Evolutionary conservation across 2,329 filamentous ascomycete genomes (phyloP).

Genomic region (Fusarium denticulatum): DNA sequence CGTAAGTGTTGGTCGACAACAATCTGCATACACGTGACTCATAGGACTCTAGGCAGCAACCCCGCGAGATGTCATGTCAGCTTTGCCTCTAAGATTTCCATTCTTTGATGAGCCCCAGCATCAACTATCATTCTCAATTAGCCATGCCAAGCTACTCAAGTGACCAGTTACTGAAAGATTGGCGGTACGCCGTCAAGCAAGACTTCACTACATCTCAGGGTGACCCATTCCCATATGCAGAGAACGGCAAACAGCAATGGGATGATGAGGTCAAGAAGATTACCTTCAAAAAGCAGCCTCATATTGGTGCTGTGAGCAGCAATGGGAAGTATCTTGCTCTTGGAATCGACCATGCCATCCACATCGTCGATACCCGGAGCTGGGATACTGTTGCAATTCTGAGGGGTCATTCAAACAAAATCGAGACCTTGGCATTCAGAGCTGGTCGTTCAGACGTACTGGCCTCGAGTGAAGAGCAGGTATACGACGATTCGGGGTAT

Average conservation of each 20-base stretch:
- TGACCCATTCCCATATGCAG: constrained; percentile 4
- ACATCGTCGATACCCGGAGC: constrained; percentile 6
- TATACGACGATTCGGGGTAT: not conserved
- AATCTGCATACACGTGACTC: not conserved
- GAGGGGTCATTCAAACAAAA: constrained; percentile 3
- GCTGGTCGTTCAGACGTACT: not conserved
- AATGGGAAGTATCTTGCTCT: constrained; percentile 2
- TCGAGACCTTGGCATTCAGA: constrained; percentile 3
- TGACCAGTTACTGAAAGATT: constrained; percentile 9
- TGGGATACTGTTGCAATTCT: constrained; percentile 5
- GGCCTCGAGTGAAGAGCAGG: not conserved
- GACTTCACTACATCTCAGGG: constrained; percentile 11
- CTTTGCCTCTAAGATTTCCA: not conserved
- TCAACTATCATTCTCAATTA: too few relatives aligned
- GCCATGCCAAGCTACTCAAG: constrained; percentile 12
- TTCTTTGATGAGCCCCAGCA: too few relatives aligned
- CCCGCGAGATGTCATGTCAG: not conserved
- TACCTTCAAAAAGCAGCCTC: not conserved
- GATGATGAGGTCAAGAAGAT: constrained; percentile 5
- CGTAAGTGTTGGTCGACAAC: not conserved
- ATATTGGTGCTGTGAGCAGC: not conserved
- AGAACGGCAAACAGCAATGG: constrained; percentile 12
- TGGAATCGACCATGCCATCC: not conserved
- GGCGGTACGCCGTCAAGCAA: constrained; percentile 16
- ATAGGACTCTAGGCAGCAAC: not conserved